Evolutionary conservation across 2,329 filamentous ascomycete species (phyloP).

Genomic region (Curvularia lunata): DNA sequence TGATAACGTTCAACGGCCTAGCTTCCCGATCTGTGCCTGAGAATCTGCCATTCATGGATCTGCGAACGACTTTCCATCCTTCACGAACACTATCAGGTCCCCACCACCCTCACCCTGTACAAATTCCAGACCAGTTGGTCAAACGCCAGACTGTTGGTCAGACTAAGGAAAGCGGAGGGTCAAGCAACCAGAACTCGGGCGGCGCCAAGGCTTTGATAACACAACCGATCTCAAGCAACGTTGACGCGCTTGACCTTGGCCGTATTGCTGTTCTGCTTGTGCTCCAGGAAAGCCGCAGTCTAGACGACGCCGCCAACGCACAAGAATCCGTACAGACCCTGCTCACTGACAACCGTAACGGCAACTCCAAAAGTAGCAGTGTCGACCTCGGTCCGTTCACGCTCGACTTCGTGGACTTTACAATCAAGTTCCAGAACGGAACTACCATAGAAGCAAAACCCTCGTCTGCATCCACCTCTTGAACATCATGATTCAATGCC

Average conservation of each 20-base stretch:
- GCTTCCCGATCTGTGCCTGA: conserved; percentile 37
- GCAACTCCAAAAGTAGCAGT: conserved; percentile 29
- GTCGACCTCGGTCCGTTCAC: conserved; percentile 41
- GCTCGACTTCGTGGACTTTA: conserved; percentile 41
- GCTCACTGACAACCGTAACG: conserved; percentile 40
- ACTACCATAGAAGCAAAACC: conserved; percentile 32
- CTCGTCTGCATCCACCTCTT: conserved; percentile 14
- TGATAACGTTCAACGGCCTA: conserved; percentile 78
- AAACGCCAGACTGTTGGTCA: conserved; percentile 42
- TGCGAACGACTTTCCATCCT: conserved; percentile 27
- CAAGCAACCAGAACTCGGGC: conserved; percentile 21
- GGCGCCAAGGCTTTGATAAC: conserved; percentile 27
- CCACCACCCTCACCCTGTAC: conserved; percentile 30
- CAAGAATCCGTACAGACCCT: conserved; percentile 53
- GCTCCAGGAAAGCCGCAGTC: conserved; percentile 50
- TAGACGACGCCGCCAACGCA: conserved; percentile 52
- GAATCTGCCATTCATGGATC: conserved; percentile 27
- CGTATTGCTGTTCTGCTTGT: conserved; percentile 54
- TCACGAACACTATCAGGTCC: conserved; percentile 34
- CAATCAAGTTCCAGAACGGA: conserved; percentile 43
- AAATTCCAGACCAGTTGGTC: conserved; percentile 13
- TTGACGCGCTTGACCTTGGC: conserved; percentile 54
- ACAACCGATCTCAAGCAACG: conserved; percentile 45
- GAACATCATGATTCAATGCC: conserved; percentile 2
- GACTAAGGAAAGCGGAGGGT: conserved; percentile 40